These are phyloP conservation scores for Fusarium sp. DNA, from an alignment of 2,329 filamentous ascomycete genomes.

Conservation along the genomic window DNA sequence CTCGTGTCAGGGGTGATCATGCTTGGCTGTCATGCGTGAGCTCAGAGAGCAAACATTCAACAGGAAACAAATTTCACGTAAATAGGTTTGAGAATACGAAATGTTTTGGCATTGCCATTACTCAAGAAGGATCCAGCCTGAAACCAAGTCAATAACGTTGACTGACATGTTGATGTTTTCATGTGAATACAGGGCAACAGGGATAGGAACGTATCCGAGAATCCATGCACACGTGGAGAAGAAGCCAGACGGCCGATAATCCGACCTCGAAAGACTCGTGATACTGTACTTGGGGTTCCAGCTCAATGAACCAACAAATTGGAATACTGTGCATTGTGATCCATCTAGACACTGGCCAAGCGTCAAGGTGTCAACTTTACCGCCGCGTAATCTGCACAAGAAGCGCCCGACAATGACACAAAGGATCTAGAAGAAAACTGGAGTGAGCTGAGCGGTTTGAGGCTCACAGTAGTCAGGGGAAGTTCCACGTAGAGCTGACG, in stretches of 20 bases:
- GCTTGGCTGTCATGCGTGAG: background rate
- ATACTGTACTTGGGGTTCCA: background rate
- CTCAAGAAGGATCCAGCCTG: background rate
- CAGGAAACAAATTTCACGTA: background rate
- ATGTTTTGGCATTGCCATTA: background rate
- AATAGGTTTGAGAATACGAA: background rate
- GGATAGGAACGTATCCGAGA: background rate
- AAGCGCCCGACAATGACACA: background rate
- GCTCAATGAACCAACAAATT: background rate
- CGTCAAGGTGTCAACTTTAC: background rate
- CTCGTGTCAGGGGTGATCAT: background rate
- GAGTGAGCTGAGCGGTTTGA: slow-evolving; percentile 27
- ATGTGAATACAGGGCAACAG: background rate
- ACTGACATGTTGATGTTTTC: background rate
- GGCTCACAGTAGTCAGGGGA: slow-evolving; percentile 28
- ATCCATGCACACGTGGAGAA: background rate
- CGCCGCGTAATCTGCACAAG: background rate
- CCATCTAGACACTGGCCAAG: background rate
- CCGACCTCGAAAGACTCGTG: background rate
- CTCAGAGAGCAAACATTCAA: slow-evolving; percentile 1
- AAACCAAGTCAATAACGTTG: background rate
- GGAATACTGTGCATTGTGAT: background rate
- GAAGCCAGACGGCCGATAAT: background rate
- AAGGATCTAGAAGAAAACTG: slow-evolving; percentile 11
- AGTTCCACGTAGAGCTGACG: background rate